Base-by-base conservation (phyloP, 1,284 basidiomycete species). In the Fomitopsis pinicola region DNA sequence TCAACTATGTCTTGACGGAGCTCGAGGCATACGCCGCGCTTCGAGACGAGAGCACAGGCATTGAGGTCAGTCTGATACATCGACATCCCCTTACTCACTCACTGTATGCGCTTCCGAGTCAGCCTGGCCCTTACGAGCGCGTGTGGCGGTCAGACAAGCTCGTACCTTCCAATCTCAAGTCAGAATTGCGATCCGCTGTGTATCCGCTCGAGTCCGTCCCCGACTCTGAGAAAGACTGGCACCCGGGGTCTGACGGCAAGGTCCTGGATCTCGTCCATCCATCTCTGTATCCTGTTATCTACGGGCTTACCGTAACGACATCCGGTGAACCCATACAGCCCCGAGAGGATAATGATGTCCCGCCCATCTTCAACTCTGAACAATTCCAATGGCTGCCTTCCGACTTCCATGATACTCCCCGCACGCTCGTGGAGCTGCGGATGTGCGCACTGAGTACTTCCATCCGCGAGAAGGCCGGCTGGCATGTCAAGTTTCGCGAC, bases 211-310 rank as follows among this genome's bases (percentile, higher is more conserved):
- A 62, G 40, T 35, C 58, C 30, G 52, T 62, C 10, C 64, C 62
- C 1, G 56, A 60, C 1, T 48, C 54, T 14, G 30, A 64, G 55
- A 60, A 60, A 33, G 64, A 64, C 56, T 66, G 63, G 64, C 64
- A 64, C 44, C 62, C 64, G 17, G 60, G 62, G 36, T 61, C 64
- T 14, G 55, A 63, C 42, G 33, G 46, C 8, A 62, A 62, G 45
- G 64, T 65, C 5, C 60, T 45, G 42, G 42, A 45, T 10, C 42
- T 45, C 42, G 42, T 45, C 17, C 42, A 45, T 15, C 22, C 42
- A 45, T 45, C 42, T 22, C n/a, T 45, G 5, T 45, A n/a, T 19
- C 42, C 42, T 22, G 22, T 45, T 15, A 22, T 45, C 14, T 45
- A 45, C 9, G 42, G 42, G 9, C n/a, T n/a, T 8, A 45, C 42